phyloP scores from a whole-genome alignment of 441 rosid species.

The Isatis lusitanica region DNA sequence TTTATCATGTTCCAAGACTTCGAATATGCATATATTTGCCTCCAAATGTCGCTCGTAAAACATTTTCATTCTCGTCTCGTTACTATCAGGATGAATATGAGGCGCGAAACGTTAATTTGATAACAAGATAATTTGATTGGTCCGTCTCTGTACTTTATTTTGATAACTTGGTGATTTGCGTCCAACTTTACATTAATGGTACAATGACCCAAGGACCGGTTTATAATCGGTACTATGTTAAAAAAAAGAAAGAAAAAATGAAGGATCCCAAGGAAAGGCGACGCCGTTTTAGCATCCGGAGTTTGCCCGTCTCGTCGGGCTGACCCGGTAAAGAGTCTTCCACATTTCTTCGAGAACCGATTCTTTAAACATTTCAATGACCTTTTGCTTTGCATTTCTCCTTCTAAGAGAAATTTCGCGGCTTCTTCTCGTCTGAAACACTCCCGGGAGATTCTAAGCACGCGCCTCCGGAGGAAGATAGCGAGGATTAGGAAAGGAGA shows the following conservation, averaged over 20 bases:
- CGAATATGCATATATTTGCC: not conserved
- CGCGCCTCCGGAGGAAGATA: not conserved
- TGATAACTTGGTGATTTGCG: not conserved
- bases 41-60: not conserved
- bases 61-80: not conserved
- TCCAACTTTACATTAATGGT: not conserved
- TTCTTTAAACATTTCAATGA: not conserved
- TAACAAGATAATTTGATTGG: not conserved
- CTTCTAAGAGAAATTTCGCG: constrained; percentile 18
- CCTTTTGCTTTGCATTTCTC: not conserved
- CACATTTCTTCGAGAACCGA: not conserved
- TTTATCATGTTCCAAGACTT: no score
- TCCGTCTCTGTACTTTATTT: not conserved
- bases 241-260: not conserved
- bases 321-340: constrained; percentile 18
- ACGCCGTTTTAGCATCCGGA: not conserved
- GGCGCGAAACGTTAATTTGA: no score
- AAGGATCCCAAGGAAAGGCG: not conserved
- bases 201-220: not conserved
- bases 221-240: not conserved
- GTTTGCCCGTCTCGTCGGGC: not conserved
- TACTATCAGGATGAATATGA: no score
- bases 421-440: constrained; percentile 18
- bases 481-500: not conserved
- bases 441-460: constrained; percentile 20